A percentile compares a stretch with the other conserved stretches of the same genome.
Evolutionary conservation across 1,139 yeast species (phyloP).

Genomic region (Hyphopichia pseudoburtonii): DNA sequence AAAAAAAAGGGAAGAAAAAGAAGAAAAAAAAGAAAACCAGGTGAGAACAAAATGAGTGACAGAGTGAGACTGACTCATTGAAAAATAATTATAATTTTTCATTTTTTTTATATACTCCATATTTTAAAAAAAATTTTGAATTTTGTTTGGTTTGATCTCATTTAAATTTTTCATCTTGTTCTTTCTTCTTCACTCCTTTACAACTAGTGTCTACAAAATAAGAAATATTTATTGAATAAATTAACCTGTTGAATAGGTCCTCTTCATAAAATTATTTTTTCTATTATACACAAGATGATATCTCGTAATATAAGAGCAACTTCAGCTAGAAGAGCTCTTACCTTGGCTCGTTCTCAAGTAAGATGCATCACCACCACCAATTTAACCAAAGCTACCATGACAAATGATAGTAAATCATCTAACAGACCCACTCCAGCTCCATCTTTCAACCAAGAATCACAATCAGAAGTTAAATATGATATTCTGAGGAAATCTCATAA

Average conservation of each 20-base stretch:
- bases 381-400: constrained; percentile 36
- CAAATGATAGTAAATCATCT: constrained; percentile 15
- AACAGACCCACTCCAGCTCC: constrained; percentile 42
- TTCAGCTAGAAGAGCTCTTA: constrained; percentile 7
- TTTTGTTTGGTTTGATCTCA: not conserved
- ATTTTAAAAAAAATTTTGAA: not conserved
- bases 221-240: no score
- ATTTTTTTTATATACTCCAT: constrained; percentile 1
- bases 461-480: constrained; percentile 14
- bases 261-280: not conserved
- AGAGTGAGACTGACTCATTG: constrained; percentile 1
- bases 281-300: constrained; percentile 5
- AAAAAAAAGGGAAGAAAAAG: not conserved
- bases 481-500: constrained; percentile 4
- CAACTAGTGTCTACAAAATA: no score
- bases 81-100: not conserved
- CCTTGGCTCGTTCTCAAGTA: constrained; percentile 14
- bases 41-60: not conserved
- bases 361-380: constrained; percentile 36
- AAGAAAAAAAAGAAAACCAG: not conserved
- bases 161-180: not conserved
- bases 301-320: constrained; percentile 10
- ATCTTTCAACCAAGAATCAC: constrained; percentile 29
- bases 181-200: not conserved
- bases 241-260: constrained; percentile 2